Percentiles rank a stretch among this genome's conserved stretches.
Conservation (phyloP, 805 yeast species). For the Zygosaccharomyces lentus region DNA sequence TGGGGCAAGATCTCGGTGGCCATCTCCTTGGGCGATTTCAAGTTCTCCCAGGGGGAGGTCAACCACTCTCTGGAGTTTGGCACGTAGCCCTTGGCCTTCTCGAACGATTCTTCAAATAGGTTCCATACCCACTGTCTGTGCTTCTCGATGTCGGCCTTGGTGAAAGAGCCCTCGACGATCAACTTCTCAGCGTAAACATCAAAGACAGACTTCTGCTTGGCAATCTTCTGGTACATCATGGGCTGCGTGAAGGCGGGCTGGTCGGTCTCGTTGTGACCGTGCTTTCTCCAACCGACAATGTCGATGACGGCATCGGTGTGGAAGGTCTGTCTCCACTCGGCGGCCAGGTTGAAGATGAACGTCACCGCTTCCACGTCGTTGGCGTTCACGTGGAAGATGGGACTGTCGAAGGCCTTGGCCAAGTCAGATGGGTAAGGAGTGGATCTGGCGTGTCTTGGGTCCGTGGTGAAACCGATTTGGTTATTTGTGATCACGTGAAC, state of each 20-base stretch:
- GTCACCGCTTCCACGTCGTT: slow-evolving; percentile 94
- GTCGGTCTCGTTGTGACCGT: slow-evolving; percentile 99
- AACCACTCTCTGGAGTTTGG: slow-evolving; percentile 97
- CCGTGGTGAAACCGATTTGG: slow-evolving; percentile 99
- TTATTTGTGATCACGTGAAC: slow-evolving; percentile 93
- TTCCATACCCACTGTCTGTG: slow-evolving; percentile 99
- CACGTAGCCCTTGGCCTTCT: slow-evolving; percentile 80
- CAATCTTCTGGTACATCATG: slow-evolving; percentile 88
- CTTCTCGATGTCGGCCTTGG: slow-evolving; percentile 85
- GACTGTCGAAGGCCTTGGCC: slow-evolving; percentile 95
- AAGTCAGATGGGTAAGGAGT: slow-evolving; percentile 97
- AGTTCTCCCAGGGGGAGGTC: slow-evolving; percentile 98
- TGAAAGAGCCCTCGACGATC: slow-evolving; percentile 81
- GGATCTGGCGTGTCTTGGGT: slow-evolving; percentile 95
- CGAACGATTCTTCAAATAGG: slow-evolving; percentile 83
- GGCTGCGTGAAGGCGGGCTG: slow-evolving; percentile 99
- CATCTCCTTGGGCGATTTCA: slow-evolving; percentile 94
- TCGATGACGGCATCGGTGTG: slow-evolving; percentile 95
- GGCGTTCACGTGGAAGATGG: slow-evolving; percentile 98
- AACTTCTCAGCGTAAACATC: slow-evolving; percentile 80
- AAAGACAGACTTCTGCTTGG: slow-evolving; percentile 82
- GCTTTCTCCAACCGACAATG: slow-evolving; percentile 96
- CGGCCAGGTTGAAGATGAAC: slow-evolving; percentile 91
- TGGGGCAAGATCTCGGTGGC: slow-evolving; percentile 95
- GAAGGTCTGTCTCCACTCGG: slow-evolving; percentile 97